Evolutionary conservation across 768 basidiomycete genomes (phyloP), one percentile per base, ranked within the genome.

Genomic region (Sporobolomyces roseus): DNA sequence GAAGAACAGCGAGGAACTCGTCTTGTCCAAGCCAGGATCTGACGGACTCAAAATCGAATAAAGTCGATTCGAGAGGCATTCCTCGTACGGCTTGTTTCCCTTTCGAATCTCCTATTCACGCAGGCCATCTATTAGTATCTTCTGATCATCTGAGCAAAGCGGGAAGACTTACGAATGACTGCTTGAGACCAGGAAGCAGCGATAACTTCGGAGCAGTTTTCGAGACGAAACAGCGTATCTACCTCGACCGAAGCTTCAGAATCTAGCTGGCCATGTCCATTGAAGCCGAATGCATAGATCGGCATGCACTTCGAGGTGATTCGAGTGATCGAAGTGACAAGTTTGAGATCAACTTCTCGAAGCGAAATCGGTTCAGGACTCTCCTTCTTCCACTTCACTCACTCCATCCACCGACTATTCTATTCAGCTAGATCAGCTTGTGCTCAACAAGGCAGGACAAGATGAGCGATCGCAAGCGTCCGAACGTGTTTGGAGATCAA

Each of bases 401-500:
- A 4, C 52, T 4, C 32, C 52, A 23, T 32, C 4, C 16, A 6
- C 17, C 49, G 45, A 10, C 45, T 46, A 14, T 13, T 7, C 49
- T n/a, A n/a, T n/a, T n/a, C n/a, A n/a, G n/a, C n/a, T n/a, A n/a
- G n/a, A n/a, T n/a, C n/a, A n/a, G n/a, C n/a, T n/a, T n/a, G n/a
- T n/a, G n/a, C n/a, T n/a, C n/a, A n/a, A n/a, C n/a, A n/a, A n/a
- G n/a, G n/a, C n/a, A 53, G n/a, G 49, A 30, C 50, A 45, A 38
- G 48, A 51, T 62, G 61, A 51, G 61, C 10, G 65, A 72, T 17
- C 52, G 65, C 53, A 73, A 73, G 49, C 64, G 72, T 1, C 36
- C 68, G 14, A 66, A 73, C 65, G 45, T 73, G 19, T 66, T 69
- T 36, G 72, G 61, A 21, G 70, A 64, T 17, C 52, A 60, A n/a